These are phyloP conservation scores for Wickerhamomyces bovis DNA, from an alignment of 805 yeast genomes.

Conservation along the genomic window DNA sequence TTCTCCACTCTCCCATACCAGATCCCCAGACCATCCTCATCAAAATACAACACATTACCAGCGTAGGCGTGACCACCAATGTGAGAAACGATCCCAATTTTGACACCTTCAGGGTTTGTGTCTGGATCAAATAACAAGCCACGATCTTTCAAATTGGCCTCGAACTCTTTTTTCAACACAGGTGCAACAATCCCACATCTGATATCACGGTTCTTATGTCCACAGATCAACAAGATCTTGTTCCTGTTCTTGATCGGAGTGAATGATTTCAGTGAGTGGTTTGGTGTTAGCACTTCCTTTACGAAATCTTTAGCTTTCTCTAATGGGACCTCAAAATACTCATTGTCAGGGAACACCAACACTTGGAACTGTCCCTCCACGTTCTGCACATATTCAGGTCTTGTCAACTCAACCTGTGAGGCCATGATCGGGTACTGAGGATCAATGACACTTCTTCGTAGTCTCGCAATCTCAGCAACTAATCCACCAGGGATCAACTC, in stretches of 20 bases:
- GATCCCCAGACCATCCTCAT: slow-evolving; percentile 31
- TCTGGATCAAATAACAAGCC: slow-evolving; percentile 24
- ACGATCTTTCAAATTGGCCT: slow-evolving; percentile 31
- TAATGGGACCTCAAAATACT: slow-evolving; percentile 22
- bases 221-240: slow-evolving; percentile 50
- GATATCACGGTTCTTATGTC: slow-evolving; percentile 55
- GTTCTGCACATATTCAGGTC: slow-evolving; percentile 1
- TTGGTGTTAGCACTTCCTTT: slow-evolving; percentile 35
- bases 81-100: slow-evolving; percentile 61
- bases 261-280: slow-evolving; percentile 5
- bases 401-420: slow-evolving; percentile 36
- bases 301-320: slow-evolving; percentile 31
- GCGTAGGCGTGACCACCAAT: slow-evolving; percentile 86
- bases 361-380: slow-evolving; percentile 21
- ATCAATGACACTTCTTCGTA: slow-evolving; percentile 30
- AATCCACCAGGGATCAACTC: slow-evolving; percentile 42
- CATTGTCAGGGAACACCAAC: slow-evolving; percentile 50
- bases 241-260: slow-evolving; percentile 20
- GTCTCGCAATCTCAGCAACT: slow-evolving; percentile 32
- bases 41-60: slow-evolving; percentile 65
- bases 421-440: slow-evolving; percentile 46
- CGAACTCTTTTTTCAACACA: slow-evolving; percentile 44
- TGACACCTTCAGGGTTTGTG: slow-evolving; percentile 23
- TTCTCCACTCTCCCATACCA: slow-evolving; percentile 82
- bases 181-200: slow-evolving; percentile 71